Base-by-base conservation (phyloP, 179 eudicot species). In the Beta macrorhiza region DNA sequence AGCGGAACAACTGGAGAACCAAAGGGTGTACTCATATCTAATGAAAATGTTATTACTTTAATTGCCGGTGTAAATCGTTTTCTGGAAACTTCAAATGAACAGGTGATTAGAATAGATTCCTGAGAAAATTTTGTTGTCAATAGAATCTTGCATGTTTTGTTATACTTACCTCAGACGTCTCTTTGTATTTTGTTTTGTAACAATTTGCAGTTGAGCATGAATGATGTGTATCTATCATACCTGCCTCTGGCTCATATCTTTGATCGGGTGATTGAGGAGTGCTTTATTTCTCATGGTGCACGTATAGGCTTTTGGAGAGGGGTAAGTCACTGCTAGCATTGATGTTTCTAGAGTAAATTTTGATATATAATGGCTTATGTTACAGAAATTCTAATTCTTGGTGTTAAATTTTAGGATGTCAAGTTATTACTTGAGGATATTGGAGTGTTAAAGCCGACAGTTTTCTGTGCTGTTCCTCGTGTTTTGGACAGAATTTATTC, bases 1-100 rank as follows among this genome's bases (percentile, higher is more conserved):
- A 95, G 98, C 79, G 97, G 98, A 85, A 95, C 98, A 63, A 95
- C 98, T 77, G 97, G 98, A 63, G 97, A 95, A 78, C 98, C 98
- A 11, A 95, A 95, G 89, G 98, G 98, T 80, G 98, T 95, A 58
- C 80, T 92, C 79, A 80, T 95, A 68, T 93, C 98, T 9, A 92
- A 95, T 83, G 93, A 93, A 80, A 90, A 85, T 88, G 91, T 95
- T 84, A 84, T 90, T 55, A 84, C 92, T 70, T 80, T 93, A 70
- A 89, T 95, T 75, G 93, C 92, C 80, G 98, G 97, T 72, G 91
- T 92, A 59, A 79, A 86, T 81, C 79, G 91, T 64, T 73, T 91
- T 57, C 82, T 95, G 63, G 91, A 83, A 81, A 81, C 82, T 80
- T 91, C 68, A 63, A 83, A 91, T 82, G 97, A 92, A 88, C 74